A percentile compares a stretch with the other conserved stretches of the same genome.
These are phyloP conservation scores for Linum usitatissimum DNA, from an alignment of 345 rosid genomes.

Conservation along the genomic window DNA sequence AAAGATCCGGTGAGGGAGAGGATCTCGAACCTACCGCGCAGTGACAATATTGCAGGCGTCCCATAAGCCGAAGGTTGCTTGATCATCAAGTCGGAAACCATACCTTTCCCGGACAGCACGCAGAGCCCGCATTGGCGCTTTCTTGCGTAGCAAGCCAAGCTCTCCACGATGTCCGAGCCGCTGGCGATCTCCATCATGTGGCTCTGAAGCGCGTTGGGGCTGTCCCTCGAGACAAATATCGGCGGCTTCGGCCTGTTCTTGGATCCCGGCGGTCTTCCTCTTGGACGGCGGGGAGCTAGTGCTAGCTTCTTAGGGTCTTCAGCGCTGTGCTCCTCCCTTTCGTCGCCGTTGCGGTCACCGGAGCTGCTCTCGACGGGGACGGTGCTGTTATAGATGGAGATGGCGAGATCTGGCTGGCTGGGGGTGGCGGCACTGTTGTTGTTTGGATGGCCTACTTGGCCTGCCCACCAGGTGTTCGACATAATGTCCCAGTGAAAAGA, in stretches of 20 bases:
- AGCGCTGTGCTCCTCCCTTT: too few species aligned
- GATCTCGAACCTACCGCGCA: constrained; percentile 87
- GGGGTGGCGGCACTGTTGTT: too few species aligned
- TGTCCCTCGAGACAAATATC: constrained; percentile 63
- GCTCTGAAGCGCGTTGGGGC: constrained; percentile 75
- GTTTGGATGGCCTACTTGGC: too few species aligned
- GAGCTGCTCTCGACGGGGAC: too few species aligned
- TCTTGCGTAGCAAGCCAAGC: constrained; percentile 51
- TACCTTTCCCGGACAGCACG: constrained; percentile 65
- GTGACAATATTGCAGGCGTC: constrained; percentile 37
- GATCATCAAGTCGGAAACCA: constrained; percentile 62
- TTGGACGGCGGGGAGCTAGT: constrained; percentile 37
- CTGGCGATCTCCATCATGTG: constrained; percentile 70
- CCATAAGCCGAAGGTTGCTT: constrained; percentile 67
- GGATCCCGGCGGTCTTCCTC: constrained; percentile 87
- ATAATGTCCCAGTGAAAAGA: too few species aligned
- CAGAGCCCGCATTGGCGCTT: constrained; percentile 74
- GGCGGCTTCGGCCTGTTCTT: constrained; percentile 77
- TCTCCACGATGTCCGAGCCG: constrained; percentile 61
- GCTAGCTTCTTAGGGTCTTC: too few species aligned
- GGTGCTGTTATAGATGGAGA: too few species aligned
- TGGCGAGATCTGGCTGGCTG: too few species aligned
- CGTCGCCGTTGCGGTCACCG: too few species aligned
- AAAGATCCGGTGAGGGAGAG: constrained; percentile 68
- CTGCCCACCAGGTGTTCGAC: too few species aligned